Conservation (phyloP, 1,139 yeast species). For the Meyerozyma athensensis region DNA sequence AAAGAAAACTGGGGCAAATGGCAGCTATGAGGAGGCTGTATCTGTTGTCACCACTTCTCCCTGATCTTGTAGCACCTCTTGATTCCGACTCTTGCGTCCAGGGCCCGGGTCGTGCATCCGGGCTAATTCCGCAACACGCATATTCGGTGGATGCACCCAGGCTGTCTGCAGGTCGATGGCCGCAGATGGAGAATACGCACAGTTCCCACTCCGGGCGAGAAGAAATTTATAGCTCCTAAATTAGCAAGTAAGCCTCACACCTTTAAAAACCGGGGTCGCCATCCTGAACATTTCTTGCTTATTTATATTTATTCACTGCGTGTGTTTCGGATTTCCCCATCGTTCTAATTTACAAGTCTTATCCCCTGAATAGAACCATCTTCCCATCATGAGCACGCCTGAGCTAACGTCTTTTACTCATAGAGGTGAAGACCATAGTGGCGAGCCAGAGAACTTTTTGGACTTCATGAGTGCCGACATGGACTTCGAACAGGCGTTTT, state of each 20-base stretch:
- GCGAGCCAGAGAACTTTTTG: slow-evolving; percentile 10
- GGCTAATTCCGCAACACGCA: slow-evolving; percentile 3
- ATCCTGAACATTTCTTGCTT: too few species aligned
- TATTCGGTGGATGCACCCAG: neutral
- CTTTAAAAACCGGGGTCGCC: slow-evolving; percentile 1
- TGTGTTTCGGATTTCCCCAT: neutral
- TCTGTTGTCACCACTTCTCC: too few species aligned
- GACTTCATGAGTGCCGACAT: slow-evolving; percentile 27
- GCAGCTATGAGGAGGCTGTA: too few species aligned
- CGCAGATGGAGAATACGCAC: neutral
- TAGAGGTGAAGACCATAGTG: neutral
- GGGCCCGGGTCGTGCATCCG: neutral
- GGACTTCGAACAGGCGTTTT: slow-evolving; percentile 47
- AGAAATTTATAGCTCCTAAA: slow-evolving; percentile 1
- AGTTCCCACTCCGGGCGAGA: neutral
- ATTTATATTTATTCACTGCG: neutral
- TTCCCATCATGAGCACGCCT: slow-evolving; percentile 1
- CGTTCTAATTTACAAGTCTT: neutral
- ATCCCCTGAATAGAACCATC: too few species aligned
- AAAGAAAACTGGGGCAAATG: too few species aligned
- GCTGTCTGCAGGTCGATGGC: neutral
- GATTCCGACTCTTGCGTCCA: too few species aligned
- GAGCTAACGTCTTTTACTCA: neutral
- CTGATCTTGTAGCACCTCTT: too few species aligned
- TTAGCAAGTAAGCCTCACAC: slow-evolving; percentile 4